Percentiles rank a stretch among this genome's conserved stretches.
Conservation (phyloP, 495 filamentous ascomycete species). For the Terfezia claveryi region DNA sequence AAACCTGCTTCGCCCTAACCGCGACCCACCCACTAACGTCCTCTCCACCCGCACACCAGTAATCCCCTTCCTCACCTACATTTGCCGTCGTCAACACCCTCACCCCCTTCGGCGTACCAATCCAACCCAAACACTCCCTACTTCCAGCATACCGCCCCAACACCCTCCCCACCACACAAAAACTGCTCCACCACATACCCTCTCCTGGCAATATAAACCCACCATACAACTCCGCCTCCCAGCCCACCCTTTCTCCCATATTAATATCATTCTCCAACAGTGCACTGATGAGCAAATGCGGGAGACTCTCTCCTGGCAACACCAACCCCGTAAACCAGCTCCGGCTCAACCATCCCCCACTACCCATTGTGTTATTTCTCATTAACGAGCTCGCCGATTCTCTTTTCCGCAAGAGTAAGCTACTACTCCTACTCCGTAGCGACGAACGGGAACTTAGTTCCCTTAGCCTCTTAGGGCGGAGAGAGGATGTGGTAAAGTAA, state of each 20-base stretch:
- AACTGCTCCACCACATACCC: conserved; percentile 65
- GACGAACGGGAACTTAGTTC: conserved; percentile 24
- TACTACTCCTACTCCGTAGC: conserved; percentile 4
- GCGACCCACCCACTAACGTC: neutral
- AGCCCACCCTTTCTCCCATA: conserved; percentile 41
- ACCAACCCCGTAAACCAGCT: conserved; percentile 61
- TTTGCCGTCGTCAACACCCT: neutral
- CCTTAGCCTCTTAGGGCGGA: conserved; percentile 6
- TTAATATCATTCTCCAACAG: conserved; percentile 52
- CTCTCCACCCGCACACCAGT: neutral
- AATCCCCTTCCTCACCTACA: neutral
- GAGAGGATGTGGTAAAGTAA: neutral
- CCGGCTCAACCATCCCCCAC: conserved; percentile 56
- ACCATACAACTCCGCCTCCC: conserved; percentile 50
- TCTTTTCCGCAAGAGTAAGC: conserved; percentile 21
- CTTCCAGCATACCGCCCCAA: conserved; percentile 41
- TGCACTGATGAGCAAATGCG: conserved; percentile 57
- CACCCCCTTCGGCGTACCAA: neutral
- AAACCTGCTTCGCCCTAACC: neutral
- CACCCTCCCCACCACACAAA: conserved; percentile 54
- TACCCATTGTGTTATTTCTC: conserved; percentile 19
- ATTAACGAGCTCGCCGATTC: conserved; percentile 20
- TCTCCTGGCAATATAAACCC: conserved; percentile 32
- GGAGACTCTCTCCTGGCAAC: conserved; percentile 49
- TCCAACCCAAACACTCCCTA: conserved; percentile 62